A percentile compares a stretch with the other conserved stretches of the same genome.
phyloP scores from a whole-genome alignment of 2,329 filamentous ascomycete species.

The Ophiocordyceps camponoti-leonardi region DNA sequence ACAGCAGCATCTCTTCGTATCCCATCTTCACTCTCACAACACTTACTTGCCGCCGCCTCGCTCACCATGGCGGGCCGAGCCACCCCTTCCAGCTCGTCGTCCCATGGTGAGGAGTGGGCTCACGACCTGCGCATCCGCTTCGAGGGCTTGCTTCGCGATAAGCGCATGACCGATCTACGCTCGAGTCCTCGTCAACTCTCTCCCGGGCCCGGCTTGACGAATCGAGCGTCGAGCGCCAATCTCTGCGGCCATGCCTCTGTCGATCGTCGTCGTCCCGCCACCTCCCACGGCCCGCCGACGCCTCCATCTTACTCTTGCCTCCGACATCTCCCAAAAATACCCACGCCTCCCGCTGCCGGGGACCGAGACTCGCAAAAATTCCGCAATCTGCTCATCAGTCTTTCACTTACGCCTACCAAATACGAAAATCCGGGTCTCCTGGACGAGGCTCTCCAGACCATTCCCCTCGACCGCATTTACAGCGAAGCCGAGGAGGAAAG shows the following conservation, averaged over 20 bases:
- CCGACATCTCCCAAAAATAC: constrained; percentile 37
- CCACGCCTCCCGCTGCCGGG: constrained; percentile 49
- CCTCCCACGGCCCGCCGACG: constrained; percentile 25
- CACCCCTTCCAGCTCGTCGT: constrained; percentile 13
- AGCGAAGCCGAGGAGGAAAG: constrained; percentile 85
- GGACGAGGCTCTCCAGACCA: constrained; percentile 74
- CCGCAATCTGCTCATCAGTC: constrained; percentile 63
- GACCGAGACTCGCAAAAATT: constrained; percentile 59
- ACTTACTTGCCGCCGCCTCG: not conserved
- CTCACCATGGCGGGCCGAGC: constrained; percentile 21
- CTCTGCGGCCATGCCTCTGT: constrained; percentile 22
- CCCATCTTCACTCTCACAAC: not conserved
- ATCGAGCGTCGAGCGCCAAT: constrained; percentile 32
- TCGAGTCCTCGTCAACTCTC: constrained; percentile 37
- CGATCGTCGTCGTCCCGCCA: constrained; percentile 25
- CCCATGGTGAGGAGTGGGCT: constrained; percentile 57
- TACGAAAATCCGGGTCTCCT: constrained; percentile 93
- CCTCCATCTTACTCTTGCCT: constrained; percentile 30
- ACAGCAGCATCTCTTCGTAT: not conserved
- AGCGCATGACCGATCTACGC: constrained; percentile 65
- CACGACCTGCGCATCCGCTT: constrained; percentile 68
- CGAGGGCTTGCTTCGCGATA: constrained; percentile 71
- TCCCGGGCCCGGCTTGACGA: constrained; percentile 34
- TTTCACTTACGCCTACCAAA: constrained; percentile 77
- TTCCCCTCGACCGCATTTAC: constrained; percentile 84